Evolutionary conservation across 495 filamentous ascomycete species (phyloP), one percentile per base, ranked within the genome.

Genomic region (Ramalina intermedia): DNA sequence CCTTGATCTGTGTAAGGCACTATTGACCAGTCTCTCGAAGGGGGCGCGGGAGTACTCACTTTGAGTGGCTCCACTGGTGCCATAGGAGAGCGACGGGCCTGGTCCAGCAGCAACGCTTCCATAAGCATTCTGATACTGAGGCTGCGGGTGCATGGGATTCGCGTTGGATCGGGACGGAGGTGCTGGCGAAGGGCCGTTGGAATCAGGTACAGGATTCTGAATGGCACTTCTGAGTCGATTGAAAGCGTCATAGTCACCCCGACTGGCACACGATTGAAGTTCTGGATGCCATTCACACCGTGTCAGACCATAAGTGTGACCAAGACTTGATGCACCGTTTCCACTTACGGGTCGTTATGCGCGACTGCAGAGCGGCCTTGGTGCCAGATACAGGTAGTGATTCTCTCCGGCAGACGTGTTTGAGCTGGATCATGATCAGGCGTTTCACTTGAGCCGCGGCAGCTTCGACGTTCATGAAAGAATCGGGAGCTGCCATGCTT

Each of bases 321-420:
- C 50, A 49, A 42, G 29, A 13, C 29, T 33, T 33, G 29, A 47
- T 33, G 29, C 29, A 7, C 8, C 5, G 8, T 11, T 33, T 33
- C 29, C 29, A 78, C 84, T 62, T 69, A 96, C 91, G 75, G 24
- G 74, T 60, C 51, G 81, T 78, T 42, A 96, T 80, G 51, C 89
- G 81, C 23, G 65, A 63, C 62, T 94, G 87, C 38, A 96, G 66
- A 17, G 81, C 71, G 24, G 76, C 70, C 66, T 98, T 98, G 51
- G 86, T 78, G 8, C 91, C 91, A 24, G 77, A 83, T 37, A 85
- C 79, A 33, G 72, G 68, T 16, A 90, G 70, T 24, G 76, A 73
- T 61, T 90, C 82, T 48, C 67, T 66, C 37, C 73, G 75, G 55
- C 88, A 77, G 54, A 96, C 81, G 14, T 67, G 62, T 51, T 87